A percentile compares a stretch with the other conserved stretches of the same genome.
phyloP scores from a whole-genome alignment of 73 alveolate species.

The Effrenium voratum region DNA sequence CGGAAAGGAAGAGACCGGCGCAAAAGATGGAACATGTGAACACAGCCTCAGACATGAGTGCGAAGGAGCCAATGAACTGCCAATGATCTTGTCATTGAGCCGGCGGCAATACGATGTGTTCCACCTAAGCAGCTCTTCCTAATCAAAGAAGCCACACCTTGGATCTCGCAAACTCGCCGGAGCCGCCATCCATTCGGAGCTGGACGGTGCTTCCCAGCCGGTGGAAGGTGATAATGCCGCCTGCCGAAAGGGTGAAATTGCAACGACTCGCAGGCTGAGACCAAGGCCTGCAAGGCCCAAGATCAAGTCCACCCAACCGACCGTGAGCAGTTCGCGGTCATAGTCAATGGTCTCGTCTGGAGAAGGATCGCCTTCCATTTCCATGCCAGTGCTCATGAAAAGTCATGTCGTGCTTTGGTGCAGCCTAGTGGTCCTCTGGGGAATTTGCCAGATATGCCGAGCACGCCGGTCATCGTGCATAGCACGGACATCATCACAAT shows the following conservation, averaged over 20 bases:
- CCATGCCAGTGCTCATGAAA: background rate
- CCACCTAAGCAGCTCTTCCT: background rate
- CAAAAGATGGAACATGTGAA: constrained; percentile 31
- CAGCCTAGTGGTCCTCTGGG: constrained; percentile 54
- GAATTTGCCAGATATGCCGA: constrained; percentile 74
- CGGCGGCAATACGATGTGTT: constrained; percentile 13
- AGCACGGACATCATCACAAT: constrained; percentile 59
- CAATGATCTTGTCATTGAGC: too few relatives aligned
- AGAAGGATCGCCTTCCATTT: background rate
- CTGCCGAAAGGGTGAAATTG: background rate
- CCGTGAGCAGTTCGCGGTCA: constrained; percentile 72
- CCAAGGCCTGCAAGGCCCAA: constrained; percentile 29
- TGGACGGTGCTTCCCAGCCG: constrained; percentile 78
- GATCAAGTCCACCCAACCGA: constrained; percentile 70
- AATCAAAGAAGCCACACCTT: background rate
- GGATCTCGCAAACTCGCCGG: background rate
- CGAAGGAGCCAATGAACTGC: background rate
- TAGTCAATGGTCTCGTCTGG: constrained; percentile 35
- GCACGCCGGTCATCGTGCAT: constrained; percentile 88
- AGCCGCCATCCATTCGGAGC: constrained; percentile 73
- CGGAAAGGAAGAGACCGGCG: constrained; percentile 80
- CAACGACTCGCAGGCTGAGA: background rate
- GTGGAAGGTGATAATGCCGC: constrained; percentile 75
- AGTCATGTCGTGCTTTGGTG: background rate
- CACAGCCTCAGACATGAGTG: background rate